Conservation (phyloP, 1,284 basidiomycete genomes). For the Apiotrichum sp. region DNA sequence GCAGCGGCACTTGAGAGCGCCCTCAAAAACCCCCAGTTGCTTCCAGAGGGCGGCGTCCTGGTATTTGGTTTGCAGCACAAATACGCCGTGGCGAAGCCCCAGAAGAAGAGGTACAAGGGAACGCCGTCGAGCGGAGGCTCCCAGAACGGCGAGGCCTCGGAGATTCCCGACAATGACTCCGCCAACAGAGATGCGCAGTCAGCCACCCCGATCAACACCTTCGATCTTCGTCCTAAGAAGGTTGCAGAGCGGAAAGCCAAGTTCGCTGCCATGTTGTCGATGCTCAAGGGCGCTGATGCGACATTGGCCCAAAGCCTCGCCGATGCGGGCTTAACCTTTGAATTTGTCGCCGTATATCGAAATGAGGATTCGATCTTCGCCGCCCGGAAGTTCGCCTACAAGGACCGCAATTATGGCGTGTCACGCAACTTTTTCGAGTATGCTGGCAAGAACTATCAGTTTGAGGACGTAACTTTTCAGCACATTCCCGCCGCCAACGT, state of each 20-base stretch:
- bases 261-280: not conserved
- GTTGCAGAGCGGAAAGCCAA: not conserved
- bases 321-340: not conserved
- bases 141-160: too few relatives aligned
- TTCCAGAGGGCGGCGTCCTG: slow-evolving; percentile 37
- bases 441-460: too few relatives aligned
- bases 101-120: too few relatives aligned
- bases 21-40: slow-evolving; percentile 5
- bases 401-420: not conserved
- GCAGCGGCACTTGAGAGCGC: too few relatives aligned
- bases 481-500: too few relatives aligned
- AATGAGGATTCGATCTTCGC: not conserved
- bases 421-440: not conserved
- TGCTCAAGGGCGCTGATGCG: not conserved
- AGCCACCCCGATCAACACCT: too few relatives aligned
- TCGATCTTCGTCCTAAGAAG: too few relatives aligned
- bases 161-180: too few relatives aligned
- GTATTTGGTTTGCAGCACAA: slow-evolving; percentile 47
- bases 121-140: too few relatives aligned
- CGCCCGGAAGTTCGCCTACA: not conserved
- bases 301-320: not conserved
- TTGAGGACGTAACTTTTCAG: too few relatives aligned
- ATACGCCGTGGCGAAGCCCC: slow-evolving; percentile 30
- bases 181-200: too few relatives aligned
- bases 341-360: not conserved